A percentile compares a stretch with the other conserved stretches of the same genome.
These are phyloP conservation scores for Fusarium siculi DNA, from an alignment of 2,329 filamentous ascomycete species.

Conservation along the genomic window DNA sequence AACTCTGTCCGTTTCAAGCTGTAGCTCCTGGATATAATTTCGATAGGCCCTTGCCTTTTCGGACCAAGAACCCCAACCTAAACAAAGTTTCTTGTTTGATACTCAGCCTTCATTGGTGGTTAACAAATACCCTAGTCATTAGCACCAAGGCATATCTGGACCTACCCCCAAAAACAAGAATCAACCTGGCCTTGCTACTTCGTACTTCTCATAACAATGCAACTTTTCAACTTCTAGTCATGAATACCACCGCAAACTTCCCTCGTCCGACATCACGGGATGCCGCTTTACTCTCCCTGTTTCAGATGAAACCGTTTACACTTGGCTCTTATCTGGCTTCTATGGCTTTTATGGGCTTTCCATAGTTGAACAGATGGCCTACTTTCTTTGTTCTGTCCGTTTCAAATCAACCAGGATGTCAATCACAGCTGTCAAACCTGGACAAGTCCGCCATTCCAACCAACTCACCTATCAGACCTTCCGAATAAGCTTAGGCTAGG, in stretches of 20 bases:
- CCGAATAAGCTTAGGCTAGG: slow-evolving; percentile 21
- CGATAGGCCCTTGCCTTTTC: background rate
- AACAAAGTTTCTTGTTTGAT: background rate
- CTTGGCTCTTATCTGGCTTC: background rate
- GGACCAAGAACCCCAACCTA: background rate
- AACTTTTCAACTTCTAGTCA: background rate
- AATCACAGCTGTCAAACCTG: background rate
- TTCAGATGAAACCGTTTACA: slow-evolving; percentile 19
- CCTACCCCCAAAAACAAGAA: background rate
- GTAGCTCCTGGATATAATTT: background rate
- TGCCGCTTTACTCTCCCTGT: background rate
- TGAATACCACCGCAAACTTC: background rate
- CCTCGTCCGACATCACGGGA: background rate
- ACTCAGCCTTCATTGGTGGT: slow-evolving; percentile 20
- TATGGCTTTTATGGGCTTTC: background rate
- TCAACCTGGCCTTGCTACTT: background rate
- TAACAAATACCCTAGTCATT: slow-evolving; percentile 4
- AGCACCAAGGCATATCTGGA: slow-evolving; percentile 1
- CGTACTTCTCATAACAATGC: background rate
- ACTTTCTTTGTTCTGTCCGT: slow-evolving; percentile 7
- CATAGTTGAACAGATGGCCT: background rate
- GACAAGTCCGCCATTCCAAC: slow-evolving; percentile 29
- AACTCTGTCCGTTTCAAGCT: slow-evolving; percentile 24
- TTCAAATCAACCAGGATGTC: slow-evolving; percentile 16
- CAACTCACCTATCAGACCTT: slow-evolving; percentile 4